These are phyloP conservation scores for Funneliformis mosseae DNA, from an alignment of 192 early-diverging fungal genomes.

Conservation along the genomic window DNA sequence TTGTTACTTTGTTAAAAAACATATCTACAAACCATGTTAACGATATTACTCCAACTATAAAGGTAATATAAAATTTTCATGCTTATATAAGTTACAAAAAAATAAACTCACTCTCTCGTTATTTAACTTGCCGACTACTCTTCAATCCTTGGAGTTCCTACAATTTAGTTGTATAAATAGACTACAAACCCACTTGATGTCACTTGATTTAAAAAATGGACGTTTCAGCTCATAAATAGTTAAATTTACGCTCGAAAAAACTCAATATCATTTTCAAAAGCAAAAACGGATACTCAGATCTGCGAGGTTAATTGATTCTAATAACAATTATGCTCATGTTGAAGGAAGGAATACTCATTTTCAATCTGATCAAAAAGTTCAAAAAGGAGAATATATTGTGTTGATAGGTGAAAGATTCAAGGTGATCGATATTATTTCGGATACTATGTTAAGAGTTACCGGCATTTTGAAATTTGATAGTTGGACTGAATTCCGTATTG, in stretches of 20 bases:
- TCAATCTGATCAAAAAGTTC: background rate
- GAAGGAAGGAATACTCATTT: slow-evolving; percentile 24
- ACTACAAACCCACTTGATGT: background rate
- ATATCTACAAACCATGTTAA: too few species aligned
- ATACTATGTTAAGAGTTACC: slow-evolving; percentile 12
- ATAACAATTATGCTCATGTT: background rate
- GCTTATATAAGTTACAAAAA: background rate
- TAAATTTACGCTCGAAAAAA: slow-evolving; percentile 20
- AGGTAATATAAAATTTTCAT: background rate
- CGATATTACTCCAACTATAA: background rate
- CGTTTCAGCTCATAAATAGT: background rate
- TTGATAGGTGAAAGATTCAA: background rate
- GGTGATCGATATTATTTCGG: slow-evolving; percentile 16
- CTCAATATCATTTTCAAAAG: slow-evolving; percentile 12
- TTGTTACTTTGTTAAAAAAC: too few species aligned
- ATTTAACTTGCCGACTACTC: background rate
- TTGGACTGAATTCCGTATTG: slow-evolving; percentile 15
- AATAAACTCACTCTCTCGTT: too few species aligned
- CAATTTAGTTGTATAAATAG: background rate
- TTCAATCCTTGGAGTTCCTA: background rate
- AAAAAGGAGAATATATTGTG: slow-evolving; percentile 17
- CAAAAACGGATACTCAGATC: background rate
- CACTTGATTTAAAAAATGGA: slow-evolving; percentile 16
- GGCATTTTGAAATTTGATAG: background rate
- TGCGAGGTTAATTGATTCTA: background rate